Evolutionary conservation across 108 stramenopile species (phyloP).

Genomic region (Cyclotella atomus): DNA sequence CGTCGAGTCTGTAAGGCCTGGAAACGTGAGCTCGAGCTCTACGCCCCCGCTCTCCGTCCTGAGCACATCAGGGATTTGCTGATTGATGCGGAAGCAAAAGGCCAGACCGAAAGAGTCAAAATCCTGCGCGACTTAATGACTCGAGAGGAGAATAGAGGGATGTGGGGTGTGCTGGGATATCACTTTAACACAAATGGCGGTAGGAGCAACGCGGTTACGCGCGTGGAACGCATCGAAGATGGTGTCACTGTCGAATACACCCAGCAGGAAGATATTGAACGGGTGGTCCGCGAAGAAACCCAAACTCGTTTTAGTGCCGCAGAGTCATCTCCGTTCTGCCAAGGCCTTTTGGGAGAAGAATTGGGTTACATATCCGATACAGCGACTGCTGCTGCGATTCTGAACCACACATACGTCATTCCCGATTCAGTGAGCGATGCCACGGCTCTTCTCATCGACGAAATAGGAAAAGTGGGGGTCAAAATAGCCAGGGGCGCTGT

Average conservation of each 20-base stretch:
- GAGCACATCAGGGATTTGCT: background rate
- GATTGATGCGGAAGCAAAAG: background rate
- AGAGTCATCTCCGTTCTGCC: background rate
- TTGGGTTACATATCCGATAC: conserved; percentile 17
- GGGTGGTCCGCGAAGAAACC: background rate
- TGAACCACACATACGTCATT: background rate
- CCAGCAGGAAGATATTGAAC: background rate
- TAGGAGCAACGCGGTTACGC: conserved; percentile 4
- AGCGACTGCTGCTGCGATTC: background rate
- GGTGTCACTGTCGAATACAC: background rate
- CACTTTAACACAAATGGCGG: background rate
- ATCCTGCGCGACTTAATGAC: no score
- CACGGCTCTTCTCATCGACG: background rate
- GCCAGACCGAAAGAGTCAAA: background rate
- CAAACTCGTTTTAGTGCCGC: background rate
- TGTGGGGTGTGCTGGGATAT: background rate
- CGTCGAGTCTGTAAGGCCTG: background rate
- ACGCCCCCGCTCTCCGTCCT: background rate
- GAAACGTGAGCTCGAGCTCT: background rate
- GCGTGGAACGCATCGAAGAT: background rate
- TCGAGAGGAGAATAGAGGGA: background rate
- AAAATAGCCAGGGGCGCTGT: background rate
- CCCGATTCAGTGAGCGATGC: background rate
- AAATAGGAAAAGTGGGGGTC: background rate
- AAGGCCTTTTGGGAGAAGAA: background rate